Percentiles rank a stretch among this genome's conserved stretches.
Conservation (phyloP, 495 filamentous ascomycete genomes). For the Daldinia childiae region DNA sequence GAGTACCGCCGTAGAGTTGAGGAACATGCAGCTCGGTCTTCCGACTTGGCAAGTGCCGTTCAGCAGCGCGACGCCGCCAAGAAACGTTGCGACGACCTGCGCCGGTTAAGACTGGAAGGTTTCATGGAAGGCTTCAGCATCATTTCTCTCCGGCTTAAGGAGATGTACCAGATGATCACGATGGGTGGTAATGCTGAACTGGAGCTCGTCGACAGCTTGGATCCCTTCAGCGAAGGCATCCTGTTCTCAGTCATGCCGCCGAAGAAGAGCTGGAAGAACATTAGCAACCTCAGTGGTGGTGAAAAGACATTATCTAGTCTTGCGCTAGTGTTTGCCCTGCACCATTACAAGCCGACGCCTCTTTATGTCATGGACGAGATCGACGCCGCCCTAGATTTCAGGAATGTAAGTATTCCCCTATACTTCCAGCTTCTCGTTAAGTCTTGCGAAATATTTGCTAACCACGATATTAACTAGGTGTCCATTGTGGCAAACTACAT, state of each 20-base stretch:
- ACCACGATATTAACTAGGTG: slow-evolving; percentile 64
- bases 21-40: slow-evolving; percentile 82
- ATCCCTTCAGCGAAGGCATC: slow-evolving; percentile 97
- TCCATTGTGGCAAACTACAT: slow-evolving; percentile 99
- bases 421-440: background rate
- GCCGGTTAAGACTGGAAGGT: slow-evolving; percentile 86
- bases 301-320: slow-evolving; percentile 96
- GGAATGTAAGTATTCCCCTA: slow-evolving; percentile 75
- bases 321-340: slow-evolving; percentile 94
- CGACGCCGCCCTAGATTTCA: slow-evolving; percentile 96
- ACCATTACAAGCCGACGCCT: slow-evolving; percentile 98
- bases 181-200: slow-evolving; percentile 99
- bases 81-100: slow-evolving; percentile 87
- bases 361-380: slow-evolving; percentile 99
- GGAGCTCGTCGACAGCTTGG: slow-evolving; percentile 92
- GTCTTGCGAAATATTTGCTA: background rate
- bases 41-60: slow-evolving; percentile 80
- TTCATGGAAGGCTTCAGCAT: slow-evolving; percentile 98
- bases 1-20: slow-evolving; percentile 92
- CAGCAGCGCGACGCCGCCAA: slow-evolving; percentile 83
- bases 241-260: slow-evolving; percentile 98
- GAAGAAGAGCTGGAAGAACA: slow-evolving; percentile 99
- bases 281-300: slow-evolving; percentile 90
- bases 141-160: slow-evolving; percentile 95
- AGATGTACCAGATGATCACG: slow-evolving; percentile 99